Evolutionary conservation across 441 rosid genomes (phyloP).

Genomic region (Jatropha podagrica): DNA sequence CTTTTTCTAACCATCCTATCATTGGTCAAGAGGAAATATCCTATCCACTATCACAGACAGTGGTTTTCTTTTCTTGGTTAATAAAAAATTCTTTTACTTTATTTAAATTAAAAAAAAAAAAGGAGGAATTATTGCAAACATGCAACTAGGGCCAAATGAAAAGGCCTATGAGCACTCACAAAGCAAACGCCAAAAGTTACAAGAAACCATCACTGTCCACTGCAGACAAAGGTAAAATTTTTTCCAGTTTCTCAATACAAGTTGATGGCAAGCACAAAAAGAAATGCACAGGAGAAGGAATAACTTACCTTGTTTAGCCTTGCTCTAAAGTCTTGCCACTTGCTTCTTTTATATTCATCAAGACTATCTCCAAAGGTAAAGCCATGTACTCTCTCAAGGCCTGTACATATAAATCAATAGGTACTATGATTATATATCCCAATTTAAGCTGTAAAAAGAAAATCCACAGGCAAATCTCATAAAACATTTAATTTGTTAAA

Average conservation of each 20-base stretch:
- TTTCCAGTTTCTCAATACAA: background rate
- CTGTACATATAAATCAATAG: conserved; percentile 34
- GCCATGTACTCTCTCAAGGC: conserved; percentile 95
- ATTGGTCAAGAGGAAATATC: background rate
- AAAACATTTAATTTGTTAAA: background rate
- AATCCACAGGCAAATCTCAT: background rate
- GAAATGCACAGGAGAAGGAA: background rate
- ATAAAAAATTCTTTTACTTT: background rate
- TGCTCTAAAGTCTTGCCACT: conserved; percentile 72
- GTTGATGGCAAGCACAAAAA: background rate
- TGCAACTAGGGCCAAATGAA: background rate
- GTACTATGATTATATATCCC: background rate
- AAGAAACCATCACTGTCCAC: too few relatives aligned
- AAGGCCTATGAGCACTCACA: background rate
- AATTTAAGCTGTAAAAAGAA: background rate
- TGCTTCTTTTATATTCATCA: conserved; percentile 57
- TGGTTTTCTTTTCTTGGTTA: background rate
- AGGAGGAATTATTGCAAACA: background rate
- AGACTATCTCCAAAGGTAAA: conserved; percentile 96
- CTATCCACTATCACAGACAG: background rate
- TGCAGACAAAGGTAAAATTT: too few relatives aligned
- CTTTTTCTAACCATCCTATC: background rate
- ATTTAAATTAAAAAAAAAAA: background rate
- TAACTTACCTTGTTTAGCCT: conserved; percentile 64
- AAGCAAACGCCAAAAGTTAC: background rate